These are phyloP conservation scores for Olyra latifolia DNA, from an alignment of 176 grass and related monocot genomes.

Conservation along the genomic window DNA sequence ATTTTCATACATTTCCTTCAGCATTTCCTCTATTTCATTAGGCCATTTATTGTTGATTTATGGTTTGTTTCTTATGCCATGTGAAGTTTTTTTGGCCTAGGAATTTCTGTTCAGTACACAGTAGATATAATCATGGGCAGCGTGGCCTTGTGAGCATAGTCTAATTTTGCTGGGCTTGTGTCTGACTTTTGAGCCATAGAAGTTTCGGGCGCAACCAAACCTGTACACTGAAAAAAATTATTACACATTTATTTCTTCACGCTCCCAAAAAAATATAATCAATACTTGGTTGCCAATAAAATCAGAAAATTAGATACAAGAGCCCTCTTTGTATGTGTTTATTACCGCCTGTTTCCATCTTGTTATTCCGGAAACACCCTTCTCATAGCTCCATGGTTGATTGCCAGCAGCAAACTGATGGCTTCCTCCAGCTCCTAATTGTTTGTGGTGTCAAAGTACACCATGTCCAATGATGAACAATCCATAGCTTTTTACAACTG, in stretches of 20 bases:
- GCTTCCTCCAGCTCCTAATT: not conserved
- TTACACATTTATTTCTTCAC: no score
- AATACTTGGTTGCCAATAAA: conserved; percentile 2
- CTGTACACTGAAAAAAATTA: not conserved
- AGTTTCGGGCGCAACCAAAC: not conserved
- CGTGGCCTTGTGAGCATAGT: not conserved
- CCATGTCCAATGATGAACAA: not conserved
- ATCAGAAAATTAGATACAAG: not conserved
- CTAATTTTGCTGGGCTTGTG: not conserved
- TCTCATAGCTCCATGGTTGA: not conserved
- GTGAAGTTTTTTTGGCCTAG: not conserved
- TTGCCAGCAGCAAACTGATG: not conserved
- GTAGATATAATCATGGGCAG: not conserved
- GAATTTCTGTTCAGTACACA: not conserved
- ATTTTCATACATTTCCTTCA: not conserved
- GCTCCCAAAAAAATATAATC: not conserved
- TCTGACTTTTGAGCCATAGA: not conserved
- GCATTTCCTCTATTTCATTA: conserved; percentile 1
- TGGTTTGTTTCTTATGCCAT: not conserved
- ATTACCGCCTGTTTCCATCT: not conserved
- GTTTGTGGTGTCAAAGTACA: not conserved
- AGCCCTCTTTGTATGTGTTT: no score
- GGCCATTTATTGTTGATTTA: not conserved
- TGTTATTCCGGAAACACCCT: not conserved
- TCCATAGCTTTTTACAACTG: not conserved